Conservation (phyloP, 2,329 filamentous ascomycete species). For the Cladosporium cucumerinum region DNA sequence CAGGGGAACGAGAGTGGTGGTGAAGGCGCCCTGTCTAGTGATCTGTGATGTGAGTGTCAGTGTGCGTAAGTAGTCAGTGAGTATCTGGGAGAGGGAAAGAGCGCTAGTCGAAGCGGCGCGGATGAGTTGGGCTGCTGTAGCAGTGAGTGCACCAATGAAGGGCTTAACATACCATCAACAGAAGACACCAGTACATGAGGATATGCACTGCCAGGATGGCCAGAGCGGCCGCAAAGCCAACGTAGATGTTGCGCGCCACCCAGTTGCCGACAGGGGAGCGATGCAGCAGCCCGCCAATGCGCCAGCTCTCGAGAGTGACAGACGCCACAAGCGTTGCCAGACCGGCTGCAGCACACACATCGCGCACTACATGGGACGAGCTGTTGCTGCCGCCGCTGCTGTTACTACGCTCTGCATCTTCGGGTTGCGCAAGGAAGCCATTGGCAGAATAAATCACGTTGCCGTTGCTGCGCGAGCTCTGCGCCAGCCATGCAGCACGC, state of each 20-base stretch:
- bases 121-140: not conserved
- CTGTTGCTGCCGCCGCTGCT: conserved; percentile 22
- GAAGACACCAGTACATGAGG: conserved; percentile 24
- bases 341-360: conserved; percentile 31
- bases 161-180: conserved; percentile 32
- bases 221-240: conserved; percentile 23
- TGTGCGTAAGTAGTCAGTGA: not conserved
- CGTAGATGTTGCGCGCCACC: conserved; percentile 23
- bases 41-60: conserved; percentile 22
- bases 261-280: conserved; percentile 24
- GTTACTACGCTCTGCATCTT: conserved; percentile 34
- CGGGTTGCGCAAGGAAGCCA: conserved; percentile 14
- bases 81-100: not conserved
- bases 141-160: not conserved
- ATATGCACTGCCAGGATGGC: conserved; percentile 25
- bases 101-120: not conserved
- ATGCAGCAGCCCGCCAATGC: conserved; percentile 28
- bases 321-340: conserved; percentile 27
- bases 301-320: conserved; percentile 27
- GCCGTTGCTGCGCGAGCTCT: conserved; percentile 23
- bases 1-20: conserved; percentile 28
- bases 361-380: conserved; percentile 23
- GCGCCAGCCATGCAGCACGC: conserved; percentile 24
- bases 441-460: conserved; percentile 32
- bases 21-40: conserved; percentile 26